phyloP scores from a whole-genome alignment of 2,329 filamentous ascomycete genomes.

The Hawksworthiomyces lignivorus region DNA sequence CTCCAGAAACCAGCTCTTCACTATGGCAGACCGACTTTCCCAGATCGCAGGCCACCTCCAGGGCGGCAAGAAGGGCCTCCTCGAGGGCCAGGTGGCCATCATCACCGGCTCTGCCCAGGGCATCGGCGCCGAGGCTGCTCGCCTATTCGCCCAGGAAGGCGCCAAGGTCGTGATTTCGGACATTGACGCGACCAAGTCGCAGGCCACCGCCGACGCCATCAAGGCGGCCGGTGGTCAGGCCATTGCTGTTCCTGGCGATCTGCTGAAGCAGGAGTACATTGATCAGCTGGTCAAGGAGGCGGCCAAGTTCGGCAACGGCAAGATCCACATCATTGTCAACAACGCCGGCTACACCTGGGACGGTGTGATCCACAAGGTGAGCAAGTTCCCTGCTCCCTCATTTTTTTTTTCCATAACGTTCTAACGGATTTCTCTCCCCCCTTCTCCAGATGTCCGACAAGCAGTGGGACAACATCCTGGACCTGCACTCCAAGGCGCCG shows the following conservation, averaged over 20 bases:
- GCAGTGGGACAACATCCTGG: conserved; percentile 84
- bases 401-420: not conserved
- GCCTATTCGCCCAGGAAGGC: conserved; percentile 79
- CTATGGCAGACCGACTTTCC: conserved; percentile 51
- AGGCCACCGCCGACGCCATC: conserved; percentile 61
- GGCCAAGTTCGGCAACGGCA: conserved; percentile 73
- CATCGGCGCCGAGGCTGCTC: conserved; percentile 77
- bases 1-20: no score
- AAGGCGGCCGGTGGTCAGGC: conserved; percentile 59
- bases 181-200: conserved; percentile 68
- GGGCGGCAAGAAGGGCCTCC: conserved; percentile 64
- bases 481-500: conserved; percentile 75
- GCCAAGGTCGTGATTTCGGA: conserved; percentile 79
- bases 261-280: conserved; percentile 65
- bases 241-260: conserved; percentile 67
- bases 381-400: conserved; percentile 23
- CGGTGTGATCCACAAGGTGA: conserved; percentile 72
- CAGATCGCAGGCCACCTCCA: conserved; percentile 76
- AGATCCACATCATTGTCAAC: conserved; percentile 87
- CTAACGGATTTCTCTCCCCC: no score
- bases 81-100: conserved; percentile 75
- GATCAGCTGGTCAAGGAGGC: conserved; percentile 63
- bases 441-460: conserved; percentile 62
- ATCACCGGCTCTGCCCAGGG: conserved; percentile 82
- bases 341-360: conserved; percentile 94